Evolutionary conservation across 805 yeast genomes (phyloP), one percentile per base, ranked within the genome.

Genomic region (Candida maris): DNA sequence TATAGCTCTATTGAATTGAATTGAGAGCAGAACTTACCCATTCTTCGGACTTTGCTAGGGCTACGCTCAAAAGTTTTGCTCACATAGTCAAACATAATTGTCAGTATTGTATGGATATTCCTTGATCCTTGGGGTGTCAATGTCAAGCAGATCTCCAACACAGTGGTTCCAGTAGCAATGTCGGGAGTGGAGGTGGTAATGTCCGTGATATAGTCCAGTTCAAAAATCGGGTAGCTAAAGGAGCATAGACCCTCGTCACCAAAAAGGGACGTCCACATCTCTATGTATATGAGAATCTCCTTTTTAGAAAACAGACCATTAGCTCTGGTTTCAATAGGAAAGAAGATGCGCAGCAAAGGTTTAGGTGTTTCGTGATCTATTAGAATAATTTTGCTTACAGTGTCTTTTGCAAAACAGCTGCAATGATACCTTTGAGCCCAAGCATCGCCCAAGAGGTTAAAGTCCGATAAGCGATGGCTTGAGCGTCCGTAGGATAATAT

Each of bases 161-260:
- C 35, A 3, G 35, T 18, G 4, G 46, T 43, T 9, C 44, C 39
- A 20, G 34, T 41, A 0, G 61, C 48, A 2, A 57, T 24, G 12
- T 32, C 30, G 0, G 51, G 39, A 0, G 69, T 59, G 4, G 59
- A 56, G 0, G 81, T 75, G 27, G 52, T 49, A 3, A 76, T 57
- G 0, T 59, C 52, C 1, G 65, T 55, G 10, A 66, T 64, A 39
- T 57, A 65, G 15, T 59, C 68, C 26, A 46, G 51, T 4, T 41
- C 33, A 15, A 59, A 60, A 7, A 79, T 56, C 13, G 47, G 50
- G 4, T 66, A 55, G 42, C 71, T 70, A 5, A 82, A 50, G 0
- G 86, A 73, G 0, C 70, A 71, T 2, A 45, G 38, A 4, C 77
- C 58, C 57, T 83, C 91, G 53, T 77, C 79, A 1, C 91, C 91